These are phyloP conservation scores for Sporothrix humicola DNA, from an alignment of 2,329 filamentous ascomycete genomes.

Conservation along the genomic window DNA sequence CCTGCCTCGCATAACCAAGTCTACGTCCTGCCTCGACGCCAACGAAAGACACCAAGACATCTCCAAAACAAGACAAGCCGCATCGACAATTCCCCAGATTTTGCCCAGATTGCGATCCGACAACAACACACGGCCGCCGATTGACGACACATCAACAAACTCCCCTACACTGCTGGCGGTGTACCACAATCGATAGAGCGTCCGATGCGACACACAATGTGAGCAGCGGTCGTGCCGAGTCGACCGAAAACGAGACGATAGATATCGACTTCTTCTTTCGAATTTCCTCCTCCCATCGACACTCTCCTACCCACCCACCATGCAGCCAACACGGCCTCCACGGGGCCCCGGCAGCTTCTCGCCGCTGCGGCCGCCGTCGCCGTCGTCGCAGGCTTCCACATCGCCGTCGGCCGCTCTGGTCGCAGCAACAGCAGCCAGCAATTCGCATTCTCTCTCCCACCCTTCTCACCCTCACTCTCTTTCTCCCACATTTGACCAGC, in stretches of 20 bases:
- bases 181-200: not conserved
- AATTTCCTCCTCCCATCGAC: conserved; percentile 28
- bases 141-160: not conserved
- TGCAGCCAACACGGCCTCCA: conserved; percentile 56
- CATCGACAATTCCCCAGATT: conserved; percentile 10
- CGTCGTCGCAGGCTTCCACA: not conserved
- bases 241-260: conserved; percentile 11
- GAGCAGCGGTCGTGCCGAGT: conserved; percentile 41
- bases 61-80: conserved; percentile 25
- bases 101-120: not conserved
- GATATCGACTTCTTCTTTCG: not conserved
- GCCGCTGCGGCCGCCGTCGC: conserved; percentile 50
- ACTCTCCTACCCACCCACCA: conserved; percentile 44
- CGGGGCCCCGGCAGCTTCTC: conserved; percentile 63
- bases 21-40: not conserved
- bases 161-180: conserved; percentile 15
- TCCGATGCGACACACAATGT: conserved; percentile 48
- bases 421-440: conserved; percentile 38
- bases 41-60: not conserved
- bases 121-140: not conserved
- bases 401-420: conserved; percentile 24
- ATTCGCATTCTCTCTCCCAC: not conserved
- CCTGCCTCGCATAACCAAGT: not conserved
- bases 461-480: too few relatives aligned
- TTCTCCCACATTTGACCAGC: conserved; percentile 39